Evolutionary conservation across 2,329 filamentous ascomycete genomes (phyloP).

Genomic region (Sporothrix pallida): DNA sequence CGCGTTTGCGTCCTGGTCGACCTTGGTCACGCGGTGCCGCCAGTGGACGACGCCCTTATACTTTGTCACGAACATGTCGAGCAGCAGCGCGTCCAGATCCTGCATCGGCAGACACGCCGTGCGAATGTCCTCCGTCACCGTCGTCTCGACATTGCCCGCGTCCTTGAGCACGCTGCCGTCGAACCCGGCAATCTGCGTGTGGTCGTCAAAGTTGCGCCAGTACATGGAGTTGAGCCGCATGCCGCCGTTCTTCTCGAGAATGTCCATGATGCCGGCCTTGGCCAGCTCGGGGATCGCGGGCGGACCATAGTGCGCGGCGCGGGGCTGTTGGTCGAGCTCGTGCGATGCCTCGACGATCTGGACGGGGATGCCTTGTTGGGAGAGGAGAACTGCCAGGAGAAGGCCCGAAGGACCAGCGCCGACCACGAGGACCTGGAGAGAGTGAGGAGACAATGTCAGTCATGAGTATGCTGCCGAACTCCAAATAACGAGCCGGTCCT

Average conservation of each 20-base stretch:
- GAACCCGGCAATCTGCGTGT: conserved; percentile 48
- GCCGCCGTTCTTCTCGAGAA: conserved; percentile 49
- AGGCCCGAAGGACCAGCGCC: conserved; percentile 59
- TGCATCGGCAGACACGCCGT: conserved; percentile 52
- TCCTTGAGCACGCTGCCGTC: conserved; percentile 46
- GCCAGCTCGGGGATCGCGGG: conserved; percentile 63
- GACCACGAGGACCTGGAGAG: conserved; percentile 51
- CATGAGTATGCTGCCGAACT: too few relatives aligned
- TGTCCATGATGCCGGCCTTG: conserved; percentile 63
- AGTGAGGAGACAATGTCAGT: neutral
- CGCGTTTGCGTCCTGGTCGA: conserved; percentile 53
- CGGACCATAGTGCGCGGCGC: conserved; percentile 66
- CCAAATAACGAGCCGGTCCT: too few relatives aligned
- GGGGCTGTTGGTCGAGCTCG: conserved; percentile 63
- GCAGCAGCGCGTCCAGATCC: conserved; percentile 52
- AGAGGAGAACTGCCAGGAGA: conserved; percentile 58
- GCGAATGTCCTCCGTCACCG: conserved; percentile 45
- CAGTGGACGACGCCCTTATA: conserved; percentile 50
- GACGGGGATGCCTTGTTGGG: conserved; percentile 58
- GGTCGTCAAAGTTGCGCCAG: conserved; percentile 49
- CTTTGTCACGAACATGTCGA: conserved; percentile 48
- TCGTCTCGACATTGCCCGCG: conserved; percentile 43
- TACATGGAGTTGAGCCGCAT: conserved; percentile 49
- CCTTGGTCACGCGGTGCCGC: conserved; percentile 53
- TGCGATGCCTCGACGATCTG: conserved; percentile 61